A percentile compares a stretch with the other conserved stretches of the same genome.
Conservation (phyloP, 2,329 filamentous ascomycete species). For the Claviceps humidiphila region DNA sequence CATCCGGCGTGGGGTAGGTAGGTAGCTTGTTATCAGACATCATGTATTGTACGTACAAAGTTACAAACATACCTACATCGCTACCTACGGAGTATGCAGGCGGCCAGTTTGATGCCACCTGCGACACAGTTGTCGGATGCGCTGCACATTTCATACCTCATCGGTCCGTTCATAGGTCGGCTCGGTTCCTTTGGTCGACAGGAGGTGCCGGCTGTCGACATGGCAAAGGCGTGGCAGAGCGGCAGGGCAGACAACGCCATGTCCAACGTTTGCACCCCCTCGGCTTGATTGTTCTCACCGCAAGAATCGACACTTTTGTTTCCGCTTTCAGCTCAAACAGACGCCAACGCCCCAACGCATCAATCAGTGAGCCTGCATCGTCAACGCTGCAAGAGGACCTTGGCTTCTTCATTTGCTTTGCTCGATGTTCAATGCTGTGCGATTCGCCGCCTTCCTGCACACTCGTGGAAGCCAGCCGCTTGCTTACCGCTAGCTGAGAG, state of each 20-base stretch:
- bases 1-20: too few relatives aligned
- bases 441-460: neutral
- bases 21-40: too few relatives aligned
- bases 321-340: neutral
- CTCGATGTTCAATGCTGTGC: neutral
- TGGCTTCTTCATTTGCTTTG: neutral
- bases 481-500: too few relatives aligned
- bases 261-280: neutral
- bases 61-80: too few relatives aligned
- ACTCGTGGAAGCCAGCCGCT: too few relatives aligned
- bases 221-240: neutral
- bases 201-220: neutral
- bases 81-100: neutral
- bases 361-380: neutral
- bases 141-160: neutral
- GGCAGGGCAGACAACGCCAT: neutral
- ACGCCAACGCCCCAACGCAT: neutral
- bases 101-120: neutral
- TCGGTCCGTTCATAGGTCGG: neutral
- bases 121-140: neutral
- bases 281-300: neutral
- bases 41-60: neutral
- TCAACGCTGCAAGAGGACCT: neutral
- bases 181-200: neutral
- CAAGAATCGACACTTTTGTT: conserved; percentile 1